Conservation (phyloP, 805 yeast genomes). For the Saccharomycopsis babjevae region DNA sequence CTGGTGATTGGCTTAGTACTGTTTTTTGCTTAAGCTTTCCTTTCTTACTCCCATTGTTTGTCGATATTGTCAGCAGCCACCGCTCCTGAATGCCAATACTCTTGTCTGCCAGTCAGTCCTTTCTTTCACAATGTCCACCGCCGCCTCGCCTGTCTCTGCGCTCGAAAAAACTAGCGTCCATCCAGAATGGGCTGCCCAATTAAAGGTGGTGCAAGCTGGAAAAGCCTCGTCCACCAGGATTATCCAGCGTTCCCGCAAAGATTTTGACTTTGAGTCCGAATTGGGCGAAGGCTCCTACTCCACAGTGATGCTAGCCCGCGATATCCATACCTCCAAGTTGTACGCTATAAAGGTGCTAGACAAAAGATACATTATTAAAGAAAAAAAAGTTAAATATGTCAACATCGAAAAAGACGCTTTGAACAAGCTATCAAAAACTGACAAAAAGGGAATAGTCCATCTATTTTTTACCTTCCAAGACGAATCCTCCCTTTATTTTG, state of each 20-base stretch:
- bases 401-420: constrained; percentile 75
- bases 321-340: constrained; percentile 61
- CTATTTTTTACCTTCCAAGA: constrained; percentile 75
- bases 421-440: constrained; percentile 44
- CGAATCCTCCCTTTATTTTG: constrained; percentile 59
- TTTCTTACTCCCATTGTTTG: too few relatives aligned
- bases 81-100: not conserved
- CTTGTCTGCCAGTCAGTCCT: too few relatives aligned
- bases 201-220: constrained; percentile 10
- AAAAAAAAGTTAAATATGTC: constrained; percentile 76
- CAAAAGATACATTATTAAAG: constrained; percentile 68
- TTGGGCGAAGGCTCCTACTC: constrained; percentile 96
- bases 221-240: constrained; percentile 10
- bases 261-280: constrained; percentile 78
- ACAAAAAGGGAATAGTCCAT: constrained; percentile 51
- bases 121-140: not conserved
- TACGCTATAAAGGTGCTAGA: constrained; percentile 72
- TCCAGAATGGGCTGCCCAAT: constrained; percentile 17
- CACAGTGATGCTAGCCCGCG: constrained; percentile 81
- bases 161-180: not conserved
- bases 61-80: not conserved
- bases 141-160: not conserved
- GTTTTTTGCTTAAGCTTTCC: not conserved
- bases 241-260: constrained; percentile 25
- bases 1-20: too few relatives aligned